phyloP scores from a whole-genome alignment of 202 grass and related monocot species.

The Panicum virgatum region DNA sequence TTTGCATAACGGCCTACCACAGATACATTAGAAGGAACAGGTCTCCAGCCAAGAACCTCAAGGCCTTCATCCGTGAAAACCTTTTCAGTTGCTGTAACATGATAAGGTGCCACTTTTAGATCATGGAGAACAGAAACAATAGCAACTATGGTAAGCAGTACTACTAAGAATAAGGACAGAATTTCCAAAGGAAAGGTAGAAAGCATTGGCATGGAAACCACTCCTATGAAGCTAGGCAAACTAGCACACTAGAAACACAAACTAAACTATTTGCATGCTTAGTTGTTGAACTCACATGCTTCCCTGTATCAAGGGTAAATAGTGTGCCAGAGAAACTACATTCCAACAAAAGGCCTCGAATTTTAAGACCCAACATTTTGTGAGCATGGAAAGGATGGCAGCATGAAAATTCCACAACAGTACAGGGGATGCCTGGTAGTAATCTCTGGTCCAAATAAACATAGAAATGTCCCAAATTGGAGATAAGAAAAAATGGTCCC shows the following conservation, averaged over 20 bases:
- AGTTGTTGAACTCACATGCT: neutral
- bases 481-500: slow-evolving; percentile 26
- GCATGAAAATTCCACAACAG: slow-evolving; percentile 15
- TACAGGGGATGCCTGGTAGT: slow-evolving; percentile 23
- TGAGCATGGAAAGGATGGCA: slow-evolving; percentile 22
- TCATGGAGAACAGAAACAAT: slow-evolving; percentile 4
- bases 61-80: slow-evolving; percentile 84
- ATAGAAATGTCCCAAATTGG: neutral
- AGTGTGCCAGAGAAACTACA: slow-evolving; percentile 11
- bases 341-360: slow-evolving; percentile 3
- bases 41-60: slow-evolving; percentile 94
- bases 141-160: neutral
- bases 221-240: slow-evolving; percentile 8
- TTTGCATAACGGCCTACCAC: slow-evolving; percentile 90
- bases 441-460: slow-evolving; percentile 8
- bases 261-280: neutral
- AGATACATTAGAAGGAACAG: slow-evolving; percentile 77
- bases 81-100: slow-evolving; percentile 74
- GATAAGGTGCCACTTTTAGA: slow-evolving; percentile 46
- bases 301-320: neutral
- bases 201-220: neutral
- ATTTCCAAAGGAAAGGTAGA: neutral
- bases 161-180: neutral
- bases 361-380: neutral
- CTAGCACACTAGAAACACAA: neutral